phyloP scores from a whole-genome alignment of 768 basidiomycete genomes.

The Nidularia pulvinata region DNA sequence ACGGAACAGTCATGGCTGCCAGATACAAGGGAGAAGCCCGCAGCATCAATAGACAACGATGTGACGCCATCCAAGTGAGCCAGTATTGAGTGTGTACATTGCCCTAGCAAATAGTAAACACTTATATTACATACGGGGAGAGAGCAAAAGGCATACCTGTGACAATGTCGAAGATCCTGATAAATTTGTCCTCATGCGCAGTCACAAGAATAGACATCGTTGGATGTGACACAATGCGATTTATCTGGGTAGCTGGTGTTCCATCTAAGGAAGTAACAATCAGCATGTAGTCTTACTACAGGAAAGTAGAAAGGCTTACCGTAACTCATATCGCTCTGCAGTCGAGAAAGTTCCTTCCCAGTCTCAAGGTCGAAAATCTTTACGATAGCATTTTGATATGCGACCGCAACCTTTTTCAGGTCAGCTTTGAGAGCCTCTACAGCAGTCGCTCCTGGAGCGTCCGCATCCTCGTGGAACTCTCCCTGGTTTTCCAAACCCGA shows the following conservation, averaged over 20 bases:
- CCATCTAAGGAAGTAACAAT: slow-evolving; percentile 48
- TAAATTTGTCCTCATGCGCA: slow-evolving; percentile 93
- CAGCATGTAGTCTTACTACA: slow-evolving; percentile 3
- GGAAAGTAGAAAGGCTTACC: slow-evolving; percentile 31
- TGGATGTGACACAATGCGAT: slow-evolving; percentile 87
- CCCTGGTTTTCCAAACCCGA: slow-evolving; percentile 56
- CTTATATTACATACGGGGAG: slow-evolving; percentile 1
- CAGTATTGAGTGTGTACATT: slow-evolving; percentile 88
- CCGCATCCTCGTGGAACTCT: slow-evolving; percentile 47
- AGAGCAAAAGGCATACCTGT: slow-evolving; percentile 53
- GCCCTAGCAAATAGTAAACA: slow-evolving; percentile 40
- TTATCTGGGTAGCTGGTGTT: slow-evolving; percentile 77
- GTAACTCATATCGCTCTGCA: slow-evolving; percentile 59
- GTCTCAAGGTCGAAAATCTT: slow-evolving; percentile 92
- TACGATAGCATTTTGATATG: slow-evolving; percentile 85
- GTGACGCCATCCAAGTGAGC: slow-evolving; percentile 94
- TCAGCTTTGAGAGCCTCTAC: slow-evolving; percentile 85
- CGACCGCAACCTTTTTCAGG: slow-evolving; percentile 86
- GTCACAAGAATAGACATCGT: slow-evolving; percentile 87
- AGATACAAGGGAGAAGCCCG: slow-evolving; percentile 87
- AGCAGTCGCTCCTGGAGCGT: slow-evolving; percentile 74
- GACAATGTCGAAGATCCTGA: slow-evolving; percentile 84
- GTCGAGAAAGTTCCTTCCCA: slow-evolving; percentile 71
- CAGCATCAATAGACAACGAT: slow-evolving; percentile 84
- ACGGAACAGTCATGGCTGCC: slow-evolving; percentile 93